These are phyloP conservation scores for Datura wrightii DNA, from an alignment of 257 asterid species.

Conservation along the genomic window DNA sequence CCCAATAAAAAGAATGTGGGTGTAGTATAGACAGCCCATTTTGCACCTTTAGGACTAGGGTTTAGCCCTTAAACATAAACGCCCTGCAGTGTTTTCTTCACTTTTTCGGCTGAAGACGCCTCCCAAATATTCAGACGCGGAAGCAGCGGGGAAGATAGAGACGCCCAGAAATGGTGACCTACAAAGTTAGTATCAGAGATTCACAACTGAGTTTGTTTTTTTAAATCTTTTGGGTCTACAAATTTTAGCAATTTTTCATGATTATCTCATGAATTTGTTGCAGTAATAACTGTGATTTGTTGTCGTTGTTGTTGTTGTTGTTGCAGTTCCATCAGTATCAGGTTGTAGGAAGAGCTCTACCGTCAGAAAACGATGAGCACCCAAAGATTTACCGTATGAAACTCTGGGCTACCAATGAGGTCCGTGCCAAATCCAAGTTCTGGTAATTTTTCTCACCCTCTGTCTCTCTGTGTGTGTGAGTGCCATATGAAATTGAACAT, in stretches of 20 bases:
- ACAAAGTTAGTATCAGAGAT: slow-evolving; percentile 41
- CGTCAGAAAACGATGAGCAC: slow-evolving; percentile 78
- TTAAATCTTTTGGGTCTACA: not conserved
- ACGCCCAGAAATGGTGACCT: slow-evolving; percentile 54
- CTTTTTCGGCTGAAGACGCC: slow-evolving; percentile 30
- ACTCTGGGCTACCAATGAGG: slow-evolving; percentile 96
- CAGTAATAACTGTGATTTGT: not conserved
- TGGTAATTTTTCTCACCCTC: slow-evolving; percentile 42
- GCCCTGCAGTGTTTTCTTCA: not conserved
- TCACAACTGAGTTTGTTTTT: not conserved
- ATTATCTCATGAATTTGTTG: not conserved
- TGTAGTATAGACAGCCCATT: slow-evolving; percentile 7
- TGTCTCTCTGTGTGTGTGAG: not conserved
- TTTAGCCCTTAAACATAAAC: slow-evolving; percentile 10
- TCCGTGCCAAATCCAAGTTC: slow-evolving; percentile 89
- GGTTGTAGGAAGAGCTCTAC: slow-evolving; percentile 93
- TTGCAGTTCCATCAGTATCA: slow-evolving; percentile 87
- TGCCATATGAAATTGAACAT: not conserved
- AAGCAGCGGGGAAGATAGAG: slow-evolving; percentile 31
- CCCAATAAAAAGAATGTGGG: not conserved
- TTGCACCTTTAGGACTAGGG: not conserved
- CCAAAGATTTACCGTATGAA: slow-evolving; percentile 94
- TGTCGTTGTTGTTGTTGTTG: slow-evolving; percentile 36
- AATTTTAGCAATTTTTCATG: not conserved
- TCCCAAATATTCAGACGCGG: slow-evolving; percentile 26